A percentile compares a stretch with the other conserved stretches of the same genome.
Conservation (phyloP, 805 yeast species). For the Nakazawaea molendinolei region DNA sequence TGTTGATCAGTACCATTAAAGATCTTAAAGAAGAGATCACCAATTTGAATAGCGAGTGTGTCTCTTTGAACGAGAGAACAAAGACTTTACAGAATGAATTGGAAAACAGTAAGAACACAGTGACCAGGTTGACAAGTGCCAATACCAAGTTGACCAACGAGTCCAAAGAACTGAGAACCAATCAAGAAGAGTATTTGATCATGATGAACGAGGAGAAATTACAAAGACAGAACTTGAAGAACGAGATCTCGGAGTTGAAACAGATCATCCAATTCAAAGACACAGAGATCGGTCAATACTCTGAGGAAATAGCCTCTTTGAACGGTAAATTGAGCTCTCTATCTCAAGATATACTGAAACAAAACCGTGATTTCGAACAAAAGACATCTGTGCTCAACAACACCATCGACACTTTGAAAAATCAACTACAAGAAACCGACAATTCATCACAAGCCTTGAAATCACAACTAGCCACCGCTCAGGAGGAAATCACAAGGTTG, state of each 20-base stretch:
- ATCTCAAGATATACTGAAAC: slow-evolving; percentile 10
- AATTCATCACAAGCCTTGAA: slow-evolving; percentile 23
- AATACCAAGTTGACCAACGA: slow-evolving; percentile 33
- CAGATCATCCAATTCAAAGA: slow-evolving; percentile 19
- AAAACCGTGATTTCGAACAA: slow-evolving; percentile 5
- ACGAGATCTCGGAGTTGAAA: slow-evolving; percentile 31
- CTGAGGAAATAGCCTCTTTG: slow-evolving; percentile 14
- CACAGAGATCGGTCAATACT: slow-evolving; percentile 16
- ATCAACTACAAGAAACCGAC: slow-evolving; percentile 12
- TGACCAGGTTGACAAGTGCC: slow-evolving; percentile 33
- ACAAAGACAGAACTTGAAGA: slow-evolving; percentile 38
- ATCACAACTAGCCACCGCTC: slow-evolving; percentile 19
- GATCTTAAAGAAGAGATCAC: slow-evolving; percentile 25
- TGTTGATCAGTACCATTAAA: slow-evolving; percentile 13
- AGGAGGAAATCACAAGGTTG: slow-evolving; percentile 18
- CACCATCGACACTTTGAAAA: slow-evolving; percentile 8
- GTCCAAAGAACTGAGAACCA: slow-evolving; percentile 27
- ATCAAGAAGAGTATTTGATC: slow-evolving; percentile 28
- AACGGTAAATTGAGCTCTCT: slow-evolving; percentile 5
- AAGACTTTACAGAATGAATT: slow-evolving; percentile 30
- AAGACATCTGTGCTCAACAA: slow-evolving; percentile 1
- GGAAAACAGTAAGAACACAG: slow-evolving; percentile 28
- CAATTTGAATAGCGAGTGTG: slow-evolving; percentile 49
- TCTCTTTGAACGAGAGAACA: slow-evolving; percentile 36
- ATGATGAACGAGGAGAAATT: slow-evolving; percentile 33